These are phyloP conservation scores for Schizosaccharomyces versatilis DNA, from an alignment of 1,139 yeast genomes.

Conservation along the genomic window DNA sequence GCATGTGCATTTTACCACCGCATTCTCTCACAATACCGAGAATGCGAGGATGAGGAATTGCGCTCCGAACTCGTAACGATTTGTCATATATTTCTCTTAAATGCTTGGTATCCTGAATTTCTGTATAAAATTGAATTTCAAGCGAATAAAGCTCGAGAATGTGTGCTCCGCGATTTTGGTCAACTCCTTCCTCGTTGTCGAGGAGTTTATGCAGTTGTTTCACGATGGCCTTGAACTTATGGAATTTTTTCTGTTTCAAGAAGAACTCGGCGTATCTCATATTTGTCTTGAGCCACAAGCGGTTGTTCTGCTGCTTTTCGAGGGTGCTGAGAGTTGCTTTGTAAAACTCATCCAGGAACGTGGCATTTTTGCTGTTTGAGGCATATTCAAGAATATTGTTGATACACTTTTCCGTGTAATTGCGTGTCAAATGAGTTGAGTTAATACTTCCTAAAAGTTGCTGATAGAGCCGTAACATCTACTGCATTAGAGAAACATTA, in stretches of 20 bases:
- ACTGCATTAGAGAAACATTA: slow-evolving; percentile 10
- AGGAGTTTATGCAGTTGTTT: slow-evolving; percentile 21
- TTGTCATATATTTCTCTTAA: slow-evolving; percentile 29
- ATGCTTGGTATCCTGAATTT: slow-evolving; percentile 21
- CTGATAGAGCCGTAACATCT: slow-evolving; percentile 19
- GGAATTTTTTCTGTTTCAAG: slow-evolving; percentile 21
- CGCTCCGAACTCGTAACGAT: slow-evolving; percentile 31
- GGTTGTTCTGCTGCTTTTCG: slow-evolving; percentile 22
- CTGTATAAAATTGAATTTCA: slow-evolving; percentile 34
- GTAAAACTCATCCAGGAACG: slow-evolving; percentile 18
- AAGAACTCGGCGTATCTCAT: slow-evolving; percentile 30
- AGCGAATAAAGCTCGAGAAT: slow-evolving; percentile 43
- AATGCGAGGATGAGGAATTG: slow-evolving; percentile 54
- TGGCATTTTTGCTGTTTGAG: slow-evolving; percentile 15
- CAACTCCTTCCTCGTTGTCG: slow-evolving; percentile 13
- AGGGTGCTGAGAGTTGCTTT: slow-evolving; percentile 17
- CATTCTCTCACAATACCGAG: slow-evolving; percentile 53
- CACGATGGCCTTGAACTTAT: slow-evolving; percentile 22
- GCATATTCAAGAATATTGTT: slow-evolving; percentile 33
- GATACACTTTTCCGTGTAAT: slow-evolving; percentile 42
- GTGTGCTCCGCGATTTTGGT: slow-evolving; percentile 18
- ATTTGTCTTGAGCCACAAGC: slow-evolving; percentile 36
- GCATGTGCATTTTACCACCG: slow-evolving; percentile 49
- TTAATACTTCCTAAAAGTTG: slow-evolving; percentile 19
- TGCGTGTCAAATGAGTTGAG: slow-evolving; percentile 18